Evolutionary conservation across 495 filamentous ascomycete genomes (phyloP).

Genomic region (Gamarada debralockiae): DNA sequence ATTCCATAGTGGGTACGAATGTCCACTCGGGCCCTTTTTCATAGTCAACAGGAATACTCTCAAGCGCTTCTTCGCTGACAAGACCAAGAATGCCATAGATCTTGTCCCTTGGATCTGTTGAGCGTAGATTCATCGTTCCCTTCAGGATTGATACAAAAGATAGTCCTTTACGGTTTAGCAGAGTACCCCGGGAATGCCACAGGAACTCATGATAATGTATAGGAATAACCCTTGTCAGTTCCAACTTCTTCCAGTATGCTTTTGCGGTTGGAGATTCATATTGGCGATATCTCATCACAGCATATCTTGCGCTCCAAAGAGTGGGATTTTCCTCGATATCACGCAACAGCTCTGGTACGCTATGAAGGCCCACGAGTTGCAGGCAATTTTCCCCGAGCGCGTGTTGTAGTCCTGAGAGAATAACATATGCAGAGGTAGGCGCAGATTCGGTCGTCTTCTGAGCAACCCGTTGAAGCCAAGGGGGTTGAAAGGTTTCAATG

Average conservation of each 20-base stretch:
- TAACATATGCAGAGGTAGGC: neutral
- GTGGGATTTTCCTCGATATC: neutral
- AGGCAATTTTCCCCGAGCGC: neutral
- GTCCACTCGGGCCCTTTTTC: neutral
- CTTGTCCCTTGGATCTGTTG: slow-evolving; percentile 2
- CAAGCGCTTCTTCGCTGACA: neutral
- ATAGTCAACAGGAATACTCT: neutral
- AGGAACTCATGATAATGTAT: neutral
- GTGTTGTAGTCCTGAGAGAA: neutral
- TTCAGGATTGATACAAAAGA: neutral
- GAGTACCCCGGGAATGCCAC: neutral
- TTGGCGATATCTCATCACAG: neutral
- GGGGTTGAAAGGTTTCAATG: neutral
- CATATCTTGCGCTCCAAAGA: neutral
- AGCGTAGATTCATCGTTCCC: neutral
- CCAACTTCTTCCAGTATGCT: neutral
- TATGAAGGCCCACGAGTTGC: neutral
- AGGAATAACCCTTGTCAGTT: neutral
- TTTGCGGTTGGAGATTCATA: neutral
- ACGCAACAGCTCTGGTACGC: neutral
- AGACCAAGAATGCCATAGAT: slow-evolving; percentile 5
- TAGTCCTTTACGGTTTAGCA: neutral
- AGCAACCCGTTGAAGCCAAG: neutral
- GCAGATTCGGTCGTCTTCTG: neutral
- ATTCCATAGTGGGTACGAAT: neutral